Percentiles rank a stretch among this genome's conserved stretches.
Conservation (phyloP, 2,329 filamentous ascomycete species). For the Neopestalotiopsis clavispora region DNA sequence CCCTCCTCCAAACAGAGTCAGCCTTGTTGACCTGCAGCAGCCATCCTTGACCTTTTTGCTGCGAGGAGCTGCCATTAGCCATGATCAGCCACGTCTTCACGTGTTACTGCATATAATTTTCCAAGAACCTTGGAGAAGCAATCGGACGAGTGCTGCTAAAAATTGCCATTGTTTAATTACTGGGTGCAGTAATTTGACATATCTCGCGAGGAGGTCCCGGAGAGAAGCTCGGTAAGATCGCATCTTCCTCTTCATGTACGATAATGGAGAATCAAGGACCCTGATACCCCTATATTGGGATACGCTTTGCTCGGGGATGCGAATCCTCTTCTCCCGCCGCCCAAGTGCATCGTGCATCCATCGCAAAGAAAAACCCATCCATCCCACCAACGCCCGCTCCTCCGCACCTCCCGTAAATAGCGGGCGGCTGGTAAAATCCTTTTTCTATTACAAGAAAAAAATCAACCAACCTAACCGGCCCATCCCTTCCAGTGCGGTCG, state of each 20-base stretch:
- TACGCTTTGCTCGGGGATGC: not conserved
- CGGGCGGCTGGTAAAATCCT: not conserved
- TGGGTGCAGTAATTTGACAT: not conserved
- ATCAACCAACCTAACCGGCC: not conserved
- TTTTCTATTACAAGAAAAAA: not conserved
- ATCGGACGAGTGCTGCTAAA: not conserved
- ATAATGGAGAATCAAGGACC: not conserved
- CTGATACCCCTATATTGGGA: not conserved
- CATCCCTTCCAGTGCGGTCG: not conserved
- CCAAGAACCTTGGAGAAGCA: not conserved
- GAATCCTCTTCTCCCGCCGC: no score
- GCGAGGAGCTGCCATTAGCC: not conserved
- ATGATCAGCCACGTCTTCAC: not conserved
- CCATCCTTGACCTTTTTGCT: not conserved
- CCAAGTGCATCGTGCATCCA: not conserved
- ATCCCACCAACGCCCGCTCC: not conserved
- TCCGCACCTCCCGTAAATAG: not conserved
- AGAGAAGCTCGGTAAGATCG: not conserved
- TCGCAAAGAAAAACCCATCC: not conserved
- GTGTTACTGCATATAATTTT: not conserved
- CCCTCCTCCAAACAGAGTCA: not conserved
- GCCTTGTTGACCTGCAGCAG: not conserved
- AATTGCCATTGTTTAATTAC: not conserved
- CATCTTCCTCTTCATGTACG: not conserved
- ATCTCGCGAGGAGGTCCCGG: not conserved